phyloP scores from a whole-genome alignment of 768 basidiomycete species.

The Guyanaporus albipodus region DNA sequence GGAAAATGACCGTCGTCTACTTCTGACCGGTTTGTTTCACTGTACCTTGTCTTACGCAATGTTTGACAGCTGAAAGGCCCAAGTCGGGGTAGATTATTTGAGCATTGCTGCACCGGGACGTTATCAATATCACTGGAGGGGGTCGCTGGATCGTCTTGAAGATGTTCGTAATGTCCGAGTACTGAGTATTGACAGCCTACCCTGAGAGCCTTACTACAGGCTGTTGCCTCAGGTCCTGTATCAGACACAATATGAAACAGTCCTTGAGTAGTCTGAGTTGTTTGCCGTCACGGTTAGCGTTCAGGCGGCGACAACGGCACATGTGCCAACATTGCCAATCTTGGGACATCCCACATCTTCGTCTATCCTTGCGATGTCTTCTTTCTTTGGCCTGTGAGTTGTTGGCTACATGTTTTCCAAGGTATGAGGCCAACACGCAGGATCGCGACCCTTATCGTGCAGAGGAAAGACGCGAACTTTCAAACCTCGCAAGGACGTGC shows the following conservation, averaged over 20 bases:
- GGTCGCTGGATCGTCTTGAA: too few relatives aligned
- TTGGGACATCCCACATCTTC: conserved; percentile 10
- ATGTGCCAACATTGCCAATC: conserved; percentile 13
- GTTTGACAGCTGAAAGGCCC: conserved; percentile 36
- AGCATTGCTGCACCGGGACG: neutral
- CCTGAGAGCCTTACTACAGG: neutral
- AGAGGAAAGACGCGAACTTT: conserved; percentile 93
- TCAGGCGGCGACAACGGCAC: neutral
- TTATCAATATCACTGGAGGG: conserved; percentile 1
- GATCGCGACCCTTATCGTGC: conserved; percentile 9
- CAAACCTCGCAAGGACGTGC: conserved; percentile 92
- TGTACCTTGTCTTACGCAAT: conserved; percentile 9
- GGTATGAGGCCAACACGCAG: conserved; percentile 10
- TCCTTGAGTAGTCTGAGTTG: neutral
- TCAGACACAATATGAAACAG: too few relatives aligned
- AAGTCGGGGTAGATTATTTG: conserved; percentile 23
- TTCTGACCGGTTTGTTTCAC: conserved; percentile 34
- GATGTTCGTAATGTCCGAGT: too few relatives aligned
- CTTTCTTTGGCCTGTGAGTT: conserved; percentile 85
- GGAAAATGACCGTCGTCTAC: conserved; percentile 78
- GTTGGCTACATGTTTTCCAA: neutral
- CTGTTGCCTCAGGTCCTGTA: neutral
- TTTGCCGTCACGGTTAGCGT: neutral
- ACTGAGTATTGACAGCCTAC: neutral
- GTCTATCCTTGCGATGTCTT: conserved; percentile 52